These are phyloP conservation scores for Phytophthora quininea DNA, from an alignment of 352 stramenopile genomes.

Conservation along the genomic window DNA sequence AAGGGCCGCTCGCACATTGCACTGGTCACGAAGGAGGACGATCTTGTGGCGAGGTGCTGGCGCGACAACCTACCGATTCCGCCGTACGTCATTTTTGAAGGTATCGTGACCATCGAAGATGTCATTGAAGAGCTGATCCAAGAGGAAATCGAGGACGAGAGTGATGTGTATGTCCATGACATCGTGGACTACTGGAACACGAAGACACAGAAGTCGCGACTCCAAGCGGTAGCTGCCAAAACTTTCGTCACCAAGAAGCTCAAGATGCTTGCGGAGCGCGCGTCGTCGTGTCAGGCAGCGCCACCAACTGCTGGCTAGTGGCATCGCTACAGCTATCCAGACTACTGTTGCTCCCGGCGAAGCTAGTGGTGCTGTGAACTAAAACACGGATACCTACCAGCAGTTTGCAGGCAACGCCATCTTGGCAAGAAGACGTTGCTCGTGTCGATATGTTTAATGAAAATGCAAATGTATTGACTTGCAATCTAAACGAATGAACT, in stretches of 20 bases:
- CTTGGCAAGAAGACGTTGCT: too few relatives aligned
- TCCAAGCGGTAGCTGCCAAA: slow-evolving; percentile 38
- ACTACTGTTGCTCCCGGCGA: slow-evolving; percentile 21
- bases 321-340: slow-evolving; percentile 3
- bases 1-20: slow-evolving; percentile 86
- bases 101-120: slow-evolving; percentile 93
- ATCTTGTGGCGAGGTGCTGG: slow-evolving; percentile 63
- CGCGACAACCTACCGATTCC: slow-evolving; percentile 45
- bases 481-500: neutral
- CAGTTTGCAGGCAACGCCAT: neutral
- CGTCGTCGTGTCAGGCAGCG: slow-evolving; percentile 50
- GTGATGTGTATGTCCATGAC: slow-evolving; percentile 67
- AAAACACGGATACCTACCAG: slow-evolving; percentile 1
- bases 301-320: slow-evolving; percentile 2
- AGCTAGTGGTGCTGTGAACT: slow-evolving; percentile 4
- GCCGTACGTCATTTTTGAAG: slow-evolving; percentile 65
- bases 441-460: neutral
- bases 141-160: slow-evolving; percentile 92
- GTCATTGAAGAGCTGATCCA: slow-evolving; percentile 91
- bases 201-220: slow-evolving; percentile 40
- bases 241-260: slow-evolving; percentile 60
- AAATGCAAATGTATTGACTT: slow-evolving; percentile 1
- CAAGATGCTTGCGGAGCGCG: slow-evolving; percentile 58
- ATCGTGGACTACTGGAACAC: slow-evolving; percentile 65
- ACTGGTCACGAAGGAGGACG: slow-evolving; percentile 68